A percentile compares a stretch with the other conserved stretches of the same genome.
phyloP scores from a whole-genome alignment of 495 filamentous ascomycete species.

The Penicillium simplicissimum region DNA sequence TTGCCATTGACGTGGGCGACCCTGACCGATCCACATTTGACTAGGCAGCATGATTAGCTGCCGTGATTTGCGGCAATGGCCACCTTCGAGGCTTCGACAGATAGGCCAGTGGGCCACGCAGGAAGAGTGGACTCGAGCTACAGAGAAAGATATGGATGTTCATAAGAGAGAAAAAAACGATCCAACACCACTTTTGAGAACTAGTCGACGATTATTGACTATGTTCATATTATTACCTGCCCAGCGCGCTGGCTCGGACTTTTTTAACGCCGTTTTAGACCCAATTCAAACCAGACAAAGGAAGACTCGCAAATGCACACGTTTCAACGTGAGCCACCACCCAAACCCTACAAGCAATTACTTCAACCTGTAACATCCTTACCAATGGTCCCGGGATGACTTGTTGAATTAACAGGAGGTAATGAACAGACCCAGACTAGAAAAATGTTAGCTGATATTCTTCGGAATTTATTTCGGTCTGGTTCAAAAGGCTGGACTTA shows the following conservation, averaged over 20 bases:
- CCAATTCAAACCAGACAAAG: not conserved
- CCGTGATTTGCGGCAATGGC: not conserved
- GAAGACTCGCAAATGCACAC: constrained; percentile 11
- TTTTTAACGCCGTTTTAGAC: not conserved
- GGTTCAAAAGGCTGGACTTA: constrained; percentile 23
- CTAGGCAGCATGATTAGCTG: constrained; percentile 11
- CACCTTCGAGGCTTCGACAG: not conserved
- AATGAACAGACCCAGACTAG: constrained; percentile 62
- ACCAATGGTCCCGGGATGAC: not conserved
- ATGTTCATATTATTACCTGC: not conserved
- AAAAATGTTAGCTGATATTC: constrained; percentile 26
- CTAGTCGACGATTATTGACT: constrained; percentile 2
- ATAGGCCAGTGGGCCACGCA: not conserved
- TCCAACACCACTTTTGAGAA: constrained; percentile 11
- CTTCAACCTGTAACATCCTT: not conserved
- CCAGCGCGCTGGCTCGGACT: not conserved
- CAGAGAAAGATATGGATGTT: not conserved
- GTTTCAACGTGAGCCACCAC: constrained; percentile 9
- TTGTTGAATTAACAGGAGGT: constrained; percentile 48
- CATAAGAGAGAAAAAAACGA: not conserved
- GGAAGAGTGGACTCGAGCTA: not conserved
- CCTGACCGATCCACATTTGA: not conserved
- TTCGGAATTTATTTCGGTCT: too few species aligned
- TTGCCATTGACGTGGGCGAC: not conserved
- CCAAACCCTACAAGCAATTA: constrained; percentile 8